Evolutionary conservation across 352 stramenopile species (phyloP).

Genomic region (Thalassiosira livingstoniorum): DNA sequence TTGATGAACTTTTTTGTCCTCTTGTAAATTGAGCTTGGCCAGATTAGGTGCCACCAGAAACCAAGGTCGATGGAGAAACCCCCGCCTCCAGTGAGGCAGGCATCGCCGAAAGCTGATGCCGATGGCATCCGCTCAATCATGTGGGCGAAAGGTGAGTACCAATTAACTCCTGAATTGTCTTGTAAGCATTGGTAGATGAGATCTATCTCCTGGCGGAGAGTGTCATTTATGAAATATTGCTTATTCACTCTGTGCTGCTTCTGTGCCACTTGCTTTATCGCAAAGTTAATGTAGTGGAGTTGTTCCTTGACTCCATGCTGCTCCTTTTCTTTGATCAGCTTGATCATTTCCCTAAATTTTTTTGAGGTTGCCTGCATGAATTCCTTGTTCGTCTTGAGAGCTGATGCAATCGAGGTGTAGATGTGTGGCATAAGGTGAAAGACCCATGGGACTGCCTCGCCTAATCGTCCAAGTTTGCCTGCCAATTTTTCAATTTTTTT

Average conservation of each 20-base stretch:
- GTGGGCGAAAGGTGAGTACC: too few relatives aligned
- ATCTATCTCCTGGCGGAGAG: too few relatives aligned
- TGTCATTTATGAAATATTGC: too few relatives aligned
- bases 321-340: background rate
- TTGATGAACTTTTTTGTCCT: too few relatives aligned
- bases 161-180: too few relatives aligned
- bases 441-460: background rate
- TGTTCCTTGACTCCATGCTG: background rate
- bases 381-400: background rate
- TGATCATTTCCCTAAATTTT: background rate
- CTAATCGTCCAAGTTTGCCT: background rate
- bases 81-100: too few relatives aligned
- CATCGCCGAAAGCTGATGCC: too few relatives aligned
- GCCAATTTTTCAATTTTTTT: background rate
- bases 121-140: too few relatives aligned
- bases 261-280: background rate
- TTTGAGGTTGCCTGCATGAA: background rate
- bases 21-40: too few relatives aligned
- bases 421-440: background rate
- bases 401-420: background rate
- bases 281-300: background rate
- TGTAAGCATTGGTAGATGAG: too few relatives aligned
- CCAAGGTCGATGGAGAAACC: too few relatives aligned
- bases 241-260: background rate
- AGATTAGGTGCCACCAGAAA: too few relatives aligned